Evolutionary conservation across 116 monocot species (phyloP).

Genomic region (Dioscorea cayenensis): DNA sequence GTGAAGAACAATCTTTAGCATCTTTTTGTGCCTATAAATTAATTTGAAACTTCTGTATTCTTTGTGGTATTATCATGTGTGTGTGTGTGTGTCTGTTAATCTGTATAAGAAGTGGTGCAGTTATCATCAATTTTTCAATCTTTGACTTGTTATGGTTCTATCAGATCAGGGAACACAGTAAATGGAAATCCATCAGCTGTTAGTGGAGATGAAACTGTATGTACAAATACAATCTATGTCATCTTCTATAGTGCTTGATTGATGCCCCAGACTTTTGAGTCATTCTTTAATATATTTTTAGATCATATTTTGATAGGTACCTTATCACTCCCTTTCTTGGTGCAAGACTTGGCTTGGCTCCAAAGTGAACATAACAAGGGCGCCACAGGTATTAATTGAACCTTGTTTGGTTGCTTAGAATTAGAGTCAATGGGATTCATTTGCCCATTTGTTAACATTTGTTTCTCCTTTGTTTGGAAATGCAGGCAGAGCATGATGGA

Average conservation of each 20-base stretch:
- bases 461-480: not conserved
- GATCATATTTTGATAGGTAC: constrained; percentile 43
- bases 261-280: not conserved
- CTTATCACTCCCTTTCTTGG: constrained; percentile 96
- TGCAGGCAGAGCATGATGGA: constrained; percentile 94
- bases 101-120: not conserved
- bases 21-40: not conserved
- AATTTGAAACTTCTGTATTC: not conserved
- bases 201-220: constrained; percentile 95
- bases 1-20: not conserved
- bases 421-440: not conserved
- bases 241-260: not conserved
- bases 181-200: constrained; percentile 60
- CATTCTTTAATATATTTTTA: constrained; percentile 11
- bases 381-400: constrained; percentile 66
- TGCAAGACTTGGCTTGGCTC: constrained; percentile 98
- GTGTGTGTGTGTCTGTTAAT: too few relatives aligned
- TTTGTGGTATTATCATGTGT: not conserved
- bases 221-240: constrained; percentile 9
- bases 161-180: constrained; percentile 87
- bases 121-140: not conserved
- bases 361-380: constrained; percentile 95
- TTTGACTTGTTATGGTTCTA: constrained; percentile 3
- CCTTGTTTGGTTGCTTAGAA: too few relatives aligned
- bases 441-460: not conserved